Percentiles rank a stretch among this genome's conserved stretches.
phyloP scores from a whole-genome alignment of 768 basidiomycete genomes.

The Tricholoma flavovirens region DNA sequence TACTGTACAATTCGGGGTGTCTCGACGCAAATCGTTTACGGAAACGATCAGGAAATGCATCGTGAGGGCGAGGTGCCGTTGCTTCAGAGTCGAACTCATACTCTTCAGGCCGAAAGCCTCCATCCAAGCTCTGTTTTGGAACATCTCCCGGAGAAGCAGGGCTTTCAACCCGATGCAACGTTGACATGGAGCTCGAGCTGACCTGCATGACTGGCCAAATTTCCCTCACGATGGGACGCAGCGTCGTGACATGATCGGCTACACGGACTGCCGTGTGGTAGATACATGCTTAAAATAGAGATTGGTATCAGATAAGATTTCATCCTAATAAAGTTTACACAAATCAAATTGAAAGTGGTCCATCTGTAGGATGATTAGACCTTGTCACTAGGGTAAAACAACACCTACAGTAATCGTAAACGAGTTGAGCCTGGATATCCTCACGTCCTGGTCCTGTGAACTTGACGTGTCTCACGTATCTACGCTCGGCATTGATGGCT shows the following conservation, averaged over 20 bases:
- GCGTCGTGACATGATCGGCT: too few relatives aligned
- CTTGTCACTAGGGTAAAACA: background rate
- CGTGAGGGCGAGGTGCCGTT: constrained; percentile 7
- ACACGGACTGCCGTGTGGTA: too few relatives aligned
- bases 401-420: constrained; percentile 65
- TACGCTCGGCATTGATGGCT: constrained; percentile 46
- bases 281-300: too few relatives aligned
- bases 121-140: constrained; percentile 1
- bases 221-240: constrained; percentile 1
- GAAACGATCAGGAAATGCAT: constrained; percentile 16
- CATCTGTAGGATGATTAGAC: background rate
- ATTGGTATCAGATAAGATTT: too few relatives aligned
- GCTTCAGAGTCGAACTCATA: constrained; percentile 12
- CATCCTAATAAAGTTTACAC: too few relatives aligned
- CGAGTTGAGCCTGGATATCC: constrained; percentile 48
- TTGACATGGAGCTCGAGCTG: constrained; percentile 11
- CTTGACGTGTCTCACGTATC: constrained; percentile 54
- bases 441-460: constrained; percentile 59
- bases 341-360: background rate
- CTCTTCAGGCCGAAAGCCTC: constrained; percentile 8
- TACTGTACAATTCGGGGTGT: constrained; percentile 15
- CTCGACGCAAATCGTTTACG: constrained; percentile 11
- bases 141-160: background rate
- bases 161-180: constrained; percentile 3
- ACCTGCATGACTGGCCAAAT: constrained; percentile 3